phyloP scores from a whole-genome alignment of 2,329 filamentous ascomycete species.

The Phaeosphaeriaceae sp. region DNA sequence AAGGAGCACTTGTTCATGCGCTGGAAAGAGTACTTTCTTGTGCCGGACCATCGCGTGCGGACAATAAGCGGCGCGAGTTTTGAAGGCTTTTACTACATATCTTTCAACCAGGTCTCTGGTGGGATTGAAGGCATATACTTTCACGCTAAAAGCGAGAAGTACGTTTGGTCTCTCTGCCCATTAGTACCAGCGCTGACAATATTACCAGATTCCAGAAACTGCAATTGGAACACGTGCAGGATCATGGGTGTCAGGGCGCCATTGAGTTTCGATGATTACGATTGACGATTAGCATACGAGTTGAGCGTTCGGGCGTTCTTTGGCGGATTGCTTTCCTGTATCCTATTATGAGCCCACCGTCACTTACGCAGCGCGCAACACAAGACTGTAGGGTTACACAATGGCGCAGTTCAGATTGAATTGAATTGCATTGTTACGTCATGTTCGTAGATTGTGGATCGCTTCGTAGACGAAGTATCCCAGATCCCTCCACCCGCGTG shows the following conservation, averaged over 20 bases:
- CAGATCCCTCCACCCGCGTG: neutral
- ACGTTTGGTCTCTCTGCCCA: conserved; percentile 49
- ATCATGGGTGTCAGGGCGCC: conserved; percentile 81
- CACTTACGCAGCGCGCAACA: conserved; percentile 39
- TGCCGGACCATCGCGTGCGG: conserved; percentile 89
- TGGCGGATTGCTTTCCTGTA: conserved; percentile 36
- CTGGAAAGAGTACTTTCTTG: conserved; percentile 98
- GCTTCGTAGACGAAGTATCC: neutral
- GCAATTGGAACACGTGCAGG: conserved; percentile 85
- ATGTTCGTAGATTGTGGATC: conserved; percentile 14
- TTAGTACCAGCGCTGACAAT: conserved; percentile 23
- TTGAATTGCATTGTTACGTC: conserved; percentile 23
- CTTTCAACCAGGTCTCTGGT: conserved; percentile 91
- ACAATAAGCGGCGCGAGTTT: conserved; percentile 95
- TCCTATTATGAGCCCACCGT: conserved; percentile 28
- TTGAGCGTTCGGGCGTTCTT: conserved; percentile 39
- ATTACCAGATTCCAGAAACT: conserved; percentile 86
- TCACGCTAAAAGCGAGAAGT: conserved; percentile 98
- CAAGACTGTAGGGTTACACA: conserved; percentile 24
- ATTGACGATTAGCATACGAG: conserved; percentile 35
- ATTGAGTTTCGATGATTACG: conserved; percentile 82
- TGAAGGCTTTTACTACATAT: conserved; percentile 97
- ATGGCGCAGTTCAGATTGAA: conserved; percentile 11
- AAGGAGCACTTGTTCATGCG: conserved; percentile 96
- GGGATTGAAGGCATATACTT: conserved; percentile 95